phyloP scores from a whole-genome alignment of 257 asterid genomes.

The Misopates orontium region DNA sequence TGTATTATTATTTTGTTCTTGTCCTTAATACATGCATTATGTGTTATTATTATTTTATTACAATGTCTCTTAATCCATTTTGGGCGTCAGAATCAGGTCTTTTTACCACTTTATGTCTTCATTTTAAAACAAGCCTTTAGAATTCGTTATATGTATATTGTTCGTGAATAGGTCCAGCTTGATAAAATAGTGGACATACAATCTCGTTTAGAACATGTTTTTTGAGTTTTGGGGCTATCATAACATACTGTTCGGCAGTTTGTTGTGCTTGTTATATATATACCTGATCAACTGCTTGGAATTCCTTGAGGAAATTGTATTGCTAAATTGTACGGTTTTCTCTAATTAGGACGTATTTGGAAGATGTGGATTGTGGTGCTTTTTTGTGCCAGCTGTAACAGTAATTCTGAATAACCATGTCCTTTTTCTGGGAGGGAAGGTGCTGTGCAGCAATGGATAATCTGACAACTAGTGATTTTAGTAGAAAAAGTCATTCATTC shows the following conservation, averaged over 20 bases:
- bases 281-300: background rate
- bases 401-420: background rate
- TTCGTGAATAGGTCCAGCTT: background rate
- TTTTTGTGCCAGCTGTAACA: background rate
- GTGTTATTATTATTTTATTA: conserved; percentile 8
- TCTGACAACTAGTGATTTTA: conserved; percentile 3
- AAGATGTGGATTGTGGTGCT: background rate
- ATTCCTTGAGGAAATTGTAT: background rate
- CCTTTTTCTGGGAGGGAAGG: background rate
- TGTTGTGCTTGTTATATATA: background rate
- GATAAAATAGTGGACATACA: background rate
- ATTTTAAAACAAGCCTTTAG: no score
- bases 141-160: no score
- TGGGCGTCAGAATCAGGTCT: conserved; percentile 11
- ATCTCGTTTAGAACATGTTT: background rate
- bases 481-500: conserved; percentile 7
- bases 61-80: background rate
- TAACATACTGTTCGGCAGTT: background rate
- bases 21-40: conserved; percentile 1
- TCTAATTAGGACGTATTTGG: background rate
- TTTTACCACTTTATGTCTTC: no score
- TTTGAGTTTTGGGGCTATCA: background rate
- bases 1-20: background rate
- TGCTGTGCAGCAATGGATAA: background rate
- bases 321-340: background rate